Evolutionary conservation across 2,329 filamentous ascomycete genomes (phyloP).

Genomic region (Pseudogymnoascus sp.): DNA sequence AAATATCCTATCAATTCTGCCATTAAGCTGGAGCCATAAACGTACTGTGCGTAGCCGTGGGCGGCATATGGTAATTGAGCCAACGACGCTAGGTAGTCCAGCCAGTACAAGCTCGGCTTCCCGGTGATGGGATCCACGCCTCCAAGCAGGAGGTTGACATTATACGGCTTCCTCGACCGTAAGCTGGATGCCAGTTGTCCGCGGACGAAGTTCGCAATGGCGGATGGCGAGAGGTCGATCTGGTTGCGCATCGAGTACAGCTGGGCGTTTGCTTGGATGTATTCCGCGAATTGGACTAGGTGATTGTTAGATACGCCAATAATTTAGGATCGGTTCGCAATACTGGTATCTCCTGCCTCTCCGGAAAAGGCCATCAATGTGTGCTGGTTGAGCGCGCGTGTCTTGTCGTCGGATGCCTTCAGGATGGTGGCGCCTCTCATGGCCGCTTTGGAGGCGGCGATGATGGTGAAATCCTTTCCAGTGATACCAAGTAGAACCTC

Average conservation of each 20-base stretch:
- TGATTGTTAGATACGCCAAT: conserved; percentile 16
- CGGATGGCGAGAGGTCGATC: conserved; percentile 81
- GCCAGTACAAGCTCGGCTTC: conserved; percentile 91
- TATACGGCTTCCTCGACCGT: conserved; percentile 89
- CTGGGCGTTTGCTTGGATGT: conserved; percentile 96
- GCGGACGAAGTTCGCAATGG: conserved; percentile 87
- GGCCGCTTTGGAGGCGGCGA: conserved; percentile 94
- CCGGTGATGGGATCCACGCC: conserved; percentile 88
- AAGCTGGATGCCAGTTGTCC: conserved; percentile 87
- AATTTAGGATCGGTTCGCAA: too few relatives aligned
- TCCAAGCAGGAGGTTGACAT: conserved; percentile 90
- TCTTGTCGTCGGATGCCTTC: conserved; percentile 96
- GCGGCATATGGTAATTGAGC: conserved; percentile 90
- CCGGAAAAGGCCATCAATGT: conserved; percentile 93
- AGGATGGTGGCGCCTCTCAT: conserved; percentile 97
- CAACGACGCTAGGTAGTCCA: conserved; percentile 89
- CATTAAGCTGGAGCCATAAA: neutral
- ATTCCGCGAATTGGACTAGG: conserved; percentile 95
- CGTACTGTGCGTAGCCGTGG: conserved; percentile 94
- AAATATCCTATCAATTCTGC: neutral
- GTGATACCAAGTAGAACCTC: conserved; percentile 97
- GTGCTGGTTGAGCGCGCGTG: conserved; percentile 82
- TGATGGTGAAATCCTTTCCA: conserved; percentile 97
- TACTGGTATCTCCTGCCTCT: conserved; percentile 93
- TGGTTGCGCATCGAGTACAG: conserved; percentile 98